Evolutionary conservation across 768 basidiomycete species (phyloP).

Genomic region (Coprinopsis cinerea): DNA sequence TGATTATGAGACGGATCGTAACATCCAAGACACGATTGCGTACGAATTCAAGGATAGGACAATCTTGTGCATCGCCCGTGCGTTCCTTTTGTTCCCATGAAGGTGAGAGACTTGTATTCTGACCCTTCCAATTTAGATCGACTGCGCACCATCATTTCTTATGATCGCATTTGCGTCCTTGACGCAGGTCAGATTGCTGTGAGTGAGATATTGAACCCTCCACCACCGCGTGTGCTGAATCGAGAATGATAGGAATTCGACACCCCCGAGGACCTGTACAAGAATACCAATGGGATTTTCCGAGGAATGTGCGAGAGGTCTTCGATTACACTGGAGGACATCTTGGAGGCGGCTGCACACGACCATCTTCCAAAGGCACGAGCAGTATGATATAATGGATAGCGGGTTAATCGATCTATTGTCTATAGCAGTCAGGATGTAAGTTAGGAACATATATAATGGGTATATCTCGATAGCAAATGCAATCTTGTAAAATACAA

Average conservation of each 20-base stretch:
- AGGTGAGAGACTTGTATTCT: neutral
- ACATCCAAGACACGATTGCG: conserved; percentile 88
- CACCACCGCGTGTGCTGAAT: neutral
- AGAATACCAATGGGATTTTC: conserved; percentile 60
- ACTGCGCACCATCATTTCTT: conserved; percentile 78
- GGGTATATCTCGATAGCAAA: neutral
- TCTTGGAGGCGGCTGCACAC: conserved; percentile 40
- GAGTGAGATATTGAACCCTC: neutral
- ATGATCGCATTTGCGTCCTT: conserved; percentile 73
- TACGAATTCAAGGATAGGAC: conserved; percentile 80
- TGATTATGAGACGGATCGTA: conserved; percentile 84
- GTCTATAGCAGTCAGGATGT: neutral
- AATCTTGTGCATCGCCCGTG: conserved; percentile 81
- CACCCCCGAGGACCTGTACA: conserved; percentile 63
- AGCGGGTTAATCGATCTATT: neutral
- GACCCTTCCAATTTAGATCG: conserved; percentile 46
- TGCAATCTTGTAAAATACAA: neutral
- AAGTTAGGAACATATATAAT: neutral
- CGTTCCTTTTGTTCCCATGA: conserved; percentile 22
- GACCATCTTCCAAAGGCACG: neutral
- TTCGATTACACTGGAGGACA: conserved; percentile 65
- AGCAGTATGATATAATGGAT: no score
- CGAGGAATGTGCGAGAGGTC: conserved; percentile 82
- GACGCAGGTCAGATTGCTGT: conserved; percentile 7
- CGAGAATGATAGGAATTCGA: conserved; percentile 60